Evolutionary conservation across 306 rosid species (phyloP).

Genomic region (Malus domestica): ASM211411v1 NC_041795.1:819501-820000

Average conservation of each 20-base stretch:
- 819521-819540: no score
- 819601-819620: no score
- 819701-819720: not conserved
- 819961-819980: not conserved
- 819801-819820: not conserved
- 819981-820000: not conserved
- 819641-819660: not conserved
- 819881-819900: not conserved
- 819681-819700: not conserved
- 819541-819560: not conserved
- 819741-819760: not conserved
- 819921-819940: not conserved
- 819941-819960: not conserved
- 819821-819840: not conserved
- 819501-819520: no score
- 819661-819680: not conserved
- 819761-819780: not conserved
- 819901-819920: not conserved
- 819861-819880: not conserved
- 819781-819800: not conserved
- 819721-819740: not conserved
- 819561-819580: not conserved
- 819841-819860: not conserved
- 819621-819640: not conserved
- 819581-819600: not conserved